Evolutionary conservation across 768 basidiomycete genomes (phyloP).

Genomic region (Sistotremastrum suecicum): DNA sequence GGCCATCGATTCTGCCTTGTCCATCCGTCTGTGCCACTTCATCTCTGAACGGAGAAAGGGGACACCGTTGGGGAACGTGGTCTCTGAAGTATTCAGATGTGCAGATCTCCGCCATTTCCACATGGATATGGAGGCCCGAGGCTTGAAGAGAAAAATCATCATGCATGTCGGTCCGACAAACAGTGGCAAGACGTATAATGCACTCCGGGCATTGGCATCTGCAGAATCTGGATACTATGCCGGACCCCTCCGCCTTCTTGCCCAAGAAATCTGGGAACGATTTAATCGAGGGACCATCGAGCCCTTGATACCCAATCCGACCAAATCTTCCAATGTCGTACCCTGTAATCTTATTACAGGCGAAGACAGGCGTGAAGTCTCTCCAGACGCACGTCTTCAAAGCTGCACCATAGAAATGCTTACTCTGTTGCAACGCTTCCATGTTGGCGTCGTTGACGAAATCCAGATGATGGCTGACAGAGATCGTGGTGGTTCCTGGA

Average conservation of each 20-base stretch:
- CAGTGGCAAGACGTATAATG: slow-evolving; percentile 92
- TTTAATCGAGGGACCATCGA: slow-evolving; percentile 83
- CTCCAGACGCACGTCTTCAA: slow-evolving; percentile 36
- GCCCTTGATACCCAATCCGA: slow-evolving; percentile 34
- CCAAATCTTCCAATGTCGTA: slow-evolving; percentile 13
- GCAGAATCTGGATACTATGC: slow-evolving; percentile 69
- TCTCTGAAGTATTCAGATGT: no score
- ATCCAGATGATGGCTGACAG: slow-evolving; percentile 88
- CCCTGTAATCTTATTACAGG: slow-evolving; percentile 83
- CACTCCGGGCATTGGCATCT: slow-evolving; percentile 74
- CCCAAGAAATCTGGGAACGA: slow-evolving; percentile 88
- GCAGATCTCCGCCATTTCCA: slow-evolving; percentile 4
- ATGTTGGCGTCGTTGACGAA: slow-evolving; percentile 92
- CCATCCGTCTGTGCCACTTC: no score
- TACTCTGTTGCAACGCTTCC: slow-evolving; percentile 24
- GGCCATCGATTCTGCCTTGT: no score
- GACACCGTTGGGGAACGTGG: no score
- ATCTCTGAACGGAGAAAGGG: no score
- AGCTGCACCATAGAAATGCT: slow-evolving; percentile 96
- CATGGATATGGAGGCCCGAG: slow-evolving; percentile 28
- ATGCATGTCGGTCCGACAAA: slow-evolving; percentile 98
- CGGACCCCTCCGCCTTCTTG: slow-evolving; percentile 83
- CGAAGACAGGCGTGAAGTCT: slow-evolving; percentile 71
- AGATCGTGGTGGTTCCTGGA: slow-evolving; percentile 74
- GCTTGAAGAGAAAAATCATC: slow-evolving; percentile 59